Base-by-base conservation (phyloP, 192 early-diverging fungal species). In the Entophlyctis luteolus region DNA sequence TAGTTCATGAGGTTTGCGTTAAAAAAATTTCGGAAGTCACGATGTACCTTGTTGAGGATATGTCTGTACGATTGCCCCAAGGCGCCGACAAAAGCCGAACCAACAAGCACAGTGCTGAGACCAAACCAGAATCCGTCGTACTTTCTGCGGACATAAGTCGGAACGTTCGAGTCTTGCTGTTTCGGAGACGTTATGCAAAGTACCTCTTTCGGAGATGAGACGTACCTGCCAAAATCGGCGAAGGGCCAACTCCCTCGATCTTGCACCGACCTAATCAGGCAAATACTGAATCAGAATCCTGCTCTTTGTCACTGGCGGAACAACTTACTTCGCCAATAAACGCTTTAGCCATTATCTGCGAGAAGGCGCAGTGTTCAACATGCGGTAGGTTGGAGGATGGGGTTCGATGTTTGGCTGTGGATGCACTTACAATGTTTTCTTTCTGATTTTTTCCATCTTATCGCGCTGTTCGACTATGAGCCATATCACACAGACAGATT, bases 141-240 rank as follows among this genome's bases (percentile, higher is more conserved):
- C 50, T 54, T 66, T 66, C 63, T 66, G 50, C 63, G 63, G 35
- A 54, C 63, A 52, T 66, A 66, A 38, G 63, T 66, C 0, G 63
- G 63, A 48, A 54, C 55, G 63, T 66, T 66, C 0, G 63, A 66
- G 50, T 66, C 63, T 66, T 66, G 63, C 63, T 66, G 50, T 66
- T 27, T 22, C 8, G 37, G 28, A 28, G 6, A 16, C 8, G 12
- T 14, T 14, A 56, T 14, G 35, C 6, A 25, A 25, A 56, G 10
- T 23, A 35, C 20, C 29, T 31, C 6, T 4, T 25, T 56, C 29
- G 28, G 55, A 56, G 3, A n/a, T n/a, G 18, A 39, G 5, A 66
- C 63, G n/a, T 22, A 66, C 63, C 63, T 66, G 63, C 63, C 63
- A 66, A 52, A 66, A 66, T 16, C 50, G 48, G 36, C 63, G 63